These are phyloP conservation scores for Iris macrosiphon DNA, from an alignment of 106 monocot species.

Conservation along the genomic window DNA sequence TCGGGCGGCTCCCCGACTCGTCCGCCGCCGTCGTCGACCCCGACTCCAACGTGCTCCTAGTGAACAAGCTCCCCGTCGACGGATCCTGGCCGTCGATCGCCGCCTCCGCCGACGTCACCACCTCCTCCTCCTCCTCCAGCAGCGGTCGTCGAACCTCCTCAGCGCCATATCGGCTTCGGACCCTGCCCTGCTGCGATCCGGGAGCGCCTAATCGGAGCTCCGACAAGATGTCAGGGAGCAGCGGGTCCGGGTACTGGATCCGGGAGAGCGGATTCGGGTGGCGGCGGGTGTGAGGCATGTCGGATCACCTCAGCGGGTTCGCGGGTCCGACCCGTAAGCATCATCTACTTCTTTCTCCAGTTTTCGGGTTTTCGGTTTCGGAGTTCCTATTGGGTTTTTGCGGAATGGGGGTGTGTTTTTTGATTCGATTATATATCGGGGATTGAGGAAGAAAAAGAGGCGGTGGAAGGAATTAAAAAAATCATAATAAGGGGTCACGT, in stretches of 20 bases:
- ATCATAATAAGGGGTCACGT: too few species aligned
- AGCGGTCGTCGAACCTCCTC: constrained; percentile 8
- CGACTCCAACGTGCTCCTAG: constrained; percentile 26
- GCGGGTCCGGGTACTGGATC: constrained; percentile 4
- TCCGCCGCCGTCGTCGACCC: constrained; percentile 17
- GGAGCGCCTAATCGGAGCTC: background rate
- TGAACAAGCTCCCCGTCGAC: constrained; percentile 16
- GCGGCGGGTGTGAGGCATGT: constrained; percentile 7
- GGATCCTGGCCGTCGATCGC: constrained; percentile 2
- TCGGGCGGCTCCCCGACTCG: background rate
- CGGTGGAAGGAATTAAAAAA: constrained; percentile 3
- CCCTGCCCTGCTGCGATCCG: background rate
- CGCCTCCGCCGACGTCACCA: background rate
- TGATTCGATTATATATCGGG: background rate
- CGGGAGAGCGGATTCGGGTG: background rate
- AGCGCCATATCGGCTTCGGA: background rate
- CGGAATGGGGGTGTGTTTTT: background rate
- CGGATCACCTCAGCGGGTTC: background rate
- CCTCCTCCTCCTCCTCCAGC: background rate
- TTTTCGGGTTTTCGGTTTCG: background rate
- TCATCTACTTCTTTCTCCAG: background rate
- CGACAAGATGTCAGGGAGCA: constrained; percentile 5
- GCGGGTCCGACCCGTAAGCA: constrained; percentile 9
- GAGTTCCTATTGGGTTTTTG: constrained; percentile 1
- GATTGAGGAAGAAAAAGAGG: background rate